Conservation (phyloP, 352 stramenopile species). For the Phytophthora brassicae region DNA sequence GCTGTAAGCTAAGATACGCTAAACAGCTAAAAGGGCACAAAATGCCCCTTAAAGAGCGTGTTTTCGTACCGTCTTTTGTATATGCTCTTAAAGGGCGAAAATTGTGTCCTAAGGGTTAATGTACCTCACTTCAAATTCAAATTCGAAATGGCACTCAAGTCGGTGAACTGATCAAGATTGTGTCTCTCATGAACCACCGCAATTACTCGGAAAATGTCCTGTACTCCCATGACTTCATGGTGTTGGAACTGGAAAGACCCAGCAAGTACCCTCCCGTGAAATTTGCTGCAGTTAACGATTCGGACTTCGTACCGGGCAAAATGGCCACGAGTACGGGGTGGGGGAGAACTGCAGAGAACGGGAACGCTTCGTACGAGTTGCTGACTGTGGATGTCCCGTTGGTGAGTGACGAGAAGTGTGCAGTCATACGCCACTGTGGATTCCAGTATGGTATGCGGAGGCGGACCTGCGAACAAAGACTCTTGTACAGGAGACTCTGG, state of each 20-base stretch:
- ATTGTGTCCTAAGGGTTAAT: too few species aligned
- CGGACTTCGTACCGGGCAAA: slow-evolving; percentile 27
- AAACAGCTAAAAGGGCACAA: too few species aligned
- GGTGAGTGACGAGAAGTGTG: slow-evolving; percentile 34
- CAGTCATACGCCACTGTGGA: slow-evolving; percentile 25
- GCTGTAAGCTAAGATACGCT: too few species aligned
- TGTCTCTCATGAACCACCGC: slow-evolving; percentile 18
- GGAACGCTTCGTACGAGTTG: slow-evolving; percentile 31
- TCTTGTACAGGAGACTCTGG: slow-evolving; percentile 58
- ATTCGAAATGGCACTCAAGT: slow-evolving; percentile 15
- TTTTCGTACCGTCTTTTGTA: too few species aligned
- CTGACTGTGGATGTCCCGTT: slow-evolving; percentile 37
- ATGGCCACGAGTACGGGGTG: slow-evolving; percentile 36
- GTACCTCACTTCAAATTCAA: too few species aligned
- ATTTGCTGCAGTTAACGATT: slow-evolving; percentile 26
- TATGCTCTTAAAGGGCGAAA: too few species aligned
- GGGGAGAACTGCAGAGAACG: slow-evolving; percentile 26
- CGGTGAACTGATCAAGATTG: slow-evolving; percentile 19
- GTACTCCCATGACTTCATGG: slow-evolving; percentile 33
- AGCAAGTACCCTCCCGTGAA: slow-evolving; percentile 37
- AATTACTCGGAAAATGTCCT: slow-evolving; percentile 13
- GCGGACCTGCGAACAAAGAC: slow-evolving; percentile 33
- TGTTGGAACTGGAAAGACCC: slow-evolving; percentile 42
- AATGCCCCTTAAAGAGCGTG: too few species aligned
- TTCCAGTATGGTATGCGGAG: slow-evolving; percentile 51